Evolutionary conservation across 306 rosid genomes (phyloP), one percentile per base, ranked within the genome.

Genomic region (Dalbergia cultrata): DNA sequence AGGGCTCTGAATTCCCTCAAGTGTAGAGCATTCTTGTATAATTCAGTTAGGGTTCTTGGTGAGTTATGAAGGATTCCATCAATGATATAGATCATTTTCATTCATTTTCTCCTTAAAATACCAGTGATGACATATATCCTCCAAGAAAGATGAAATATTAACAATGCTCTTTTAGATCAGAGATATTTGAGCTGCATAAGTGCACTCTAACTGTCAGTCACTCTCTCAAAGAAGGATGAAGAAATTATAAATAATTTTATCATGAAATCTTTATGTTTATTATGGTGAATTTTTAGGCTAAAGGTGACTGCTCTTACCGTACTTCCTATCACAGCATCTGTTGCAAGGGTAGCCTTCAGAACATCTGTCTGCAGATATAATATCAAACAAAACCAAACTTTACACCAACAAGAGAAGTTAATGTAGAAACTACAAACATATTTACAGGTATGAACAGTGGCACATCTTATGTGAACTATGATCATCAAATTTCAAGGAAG

Each of bases 281-380:
- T 53, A 44, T 19, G 56, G 49, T 31, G 19, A 65, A 13, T 50
- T 72, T 72, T 66, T 60, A 74, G 61, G 22, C 72, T 57, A 61
- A 57, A 54, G 74, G 74, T 53, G 56, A 35, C 47, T 45, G 80
- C 19, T 75, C 97, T 89, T 90, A 95, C 99, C 11, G 90, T 90
- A 50, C 86, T 12, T 78, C 99, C 99, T 66, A 95, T 93, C 72
- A 91, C 92, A 69, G 99, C 98, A 90, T 95, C 97, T 34, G 91
- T 90, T 74, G 90, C 99, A 31, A 95, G 97, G 64, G 98, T 90
- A 83, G 96, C 99, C 89, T 95, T 95, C 85, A 93, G 88, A 80
- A 92, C 94, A 82, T 93, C 97, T 56, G 82, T 3, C 99, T 95
- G 90, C 75, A 86, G 74, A 86, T 77, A 78, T 49, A 56, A 26